These are phyloP conservation scores for Chalciporus chontae DNA, from an alignment of 768 basidiomycete species.

Conservation along the genomic window DNA sequence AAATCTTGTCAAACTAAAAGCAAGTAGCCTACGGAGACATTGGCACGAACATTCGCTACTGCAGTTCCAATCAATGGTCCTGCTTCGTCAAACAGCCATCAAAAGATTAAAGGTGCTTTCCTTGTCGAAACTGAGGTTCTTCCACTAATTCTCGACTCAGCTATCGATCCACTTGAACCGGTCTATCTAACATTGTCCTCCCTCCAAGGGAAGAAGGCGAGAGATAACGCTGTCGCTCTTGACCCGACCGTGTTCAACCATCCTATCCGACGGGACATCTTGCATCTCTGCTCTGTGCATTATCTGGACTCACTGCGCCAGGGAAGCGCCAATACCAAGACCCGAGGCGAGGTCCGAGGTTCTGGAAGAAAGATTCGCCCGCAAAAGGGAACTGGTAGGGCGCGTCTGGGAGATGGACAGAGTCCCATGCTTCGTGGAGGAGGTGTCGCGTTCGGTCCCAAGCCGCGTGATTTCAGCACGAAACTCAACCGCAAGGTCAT, in stretches of 20 bases:
- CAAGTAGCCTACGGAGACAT: background rate
- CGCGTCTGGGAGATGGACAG: conserved; percentile 86
- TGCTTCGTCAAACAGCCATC: background rate
- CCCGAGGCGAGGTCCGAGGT: conserved; percentile 83
- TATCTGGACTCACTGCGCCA: conserved; percentile 87
- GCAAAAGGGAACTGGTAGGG: conserved; percentile 89
- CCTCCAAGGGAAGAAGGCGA: conserved; percentile 43
- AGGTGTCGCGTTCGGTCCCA: conserved; percentile 88
- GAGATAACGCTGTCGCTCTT: conserved; percentile 53
- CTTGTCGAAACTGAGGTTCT: conserved; percentile 2
- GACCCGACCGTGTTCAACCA: conserved; percentile 84
- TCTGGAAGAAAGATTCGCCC: conserved; percentile 86
- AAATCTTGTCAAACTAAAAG: background rate
- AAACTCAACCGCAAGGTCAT: conserved; percentile 91
- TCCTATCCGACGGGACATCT: conserved; percentile 86
- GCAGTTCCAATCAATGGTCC: conserved; percentile 5
- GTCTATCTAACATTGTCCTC: conserved; percentile 61
- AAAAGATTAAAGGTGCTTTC: conserved; percentile 17
- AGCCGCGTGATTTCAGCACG: conserved; percentile 88
- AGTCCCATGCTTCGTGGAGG: conserved; percentile 88
- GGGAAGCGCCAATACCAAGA: conserved; percentile 90
- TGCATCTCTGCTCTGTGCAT: conserved; percentile 89
- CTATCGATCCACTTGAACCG: conserved; percentile 39
- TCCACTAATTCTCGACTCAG: conserved; percentile 27
- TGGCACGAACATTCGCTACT: conserved; percentile 12